Evolutionary conservation across 2,329 filamentous ascomycete species (phyloP), one percentile per base, ranked within the genome.

Genomic region (Reticulascus tulasneorum): DNA sequence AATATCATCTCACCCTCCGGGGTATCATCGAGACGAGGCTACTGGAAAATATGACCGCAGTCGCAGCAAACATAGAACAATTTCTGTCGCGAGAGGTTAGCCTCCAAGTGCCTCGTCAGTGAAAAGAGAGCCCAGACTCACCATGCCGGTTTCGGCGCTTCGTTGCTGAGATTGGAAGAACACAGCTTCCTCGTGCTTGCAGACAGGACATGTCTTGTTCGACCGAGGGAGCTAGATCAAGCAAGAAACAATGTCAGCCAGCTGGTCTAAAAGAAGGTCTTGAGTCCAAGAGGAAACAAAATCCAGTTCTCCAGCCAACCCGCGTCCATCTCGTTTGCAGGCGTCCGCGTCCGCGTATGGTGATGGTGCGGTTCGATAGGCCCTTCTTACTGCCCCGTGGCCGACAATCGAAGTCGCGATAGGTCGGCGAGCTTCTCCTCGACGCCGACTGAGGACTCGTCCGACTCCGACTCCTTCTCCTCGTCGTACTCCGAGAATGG

Each of bases 121-220:
- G 21, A 16, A 8, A 11, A 18, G 18, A 19, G 20, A 17, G 26
- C 31, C 23, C 15, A 29, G 35, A 54, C 85, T 73, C 66, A 97
- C 93, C 93, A 98, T 98, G 69, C 93, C 93, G 28, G 93, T 98
- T 64, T 97, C 90, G 31, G 88, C 87, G 50, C 85, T 95, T 64
- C 93, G 85, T 70, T 97, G 90, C 61, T 98, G 93, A 44, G 90
- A 96, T 69, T 98, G 93, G 72, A 98, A 98, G 69, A 95, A 98
- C 42, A 98, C 94, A 29, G 90, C 89, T 66, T 97, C 90, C 51
- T 81, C 79, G 62, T 93, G 85, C 48, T 77, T 75, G 72, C 94
- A 98, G 50, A 73, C 76, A 34, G 89, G 88, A 67, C 93, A 98
- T 42, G 76, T 75, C 66, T 86, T 88, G 60, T 88, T 86, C 53